Evolutionary conservation across 345 rosid species (phyloP), one percentile per base, ranked within the genome.

Genomic region (Balakata baccata): DNA sequence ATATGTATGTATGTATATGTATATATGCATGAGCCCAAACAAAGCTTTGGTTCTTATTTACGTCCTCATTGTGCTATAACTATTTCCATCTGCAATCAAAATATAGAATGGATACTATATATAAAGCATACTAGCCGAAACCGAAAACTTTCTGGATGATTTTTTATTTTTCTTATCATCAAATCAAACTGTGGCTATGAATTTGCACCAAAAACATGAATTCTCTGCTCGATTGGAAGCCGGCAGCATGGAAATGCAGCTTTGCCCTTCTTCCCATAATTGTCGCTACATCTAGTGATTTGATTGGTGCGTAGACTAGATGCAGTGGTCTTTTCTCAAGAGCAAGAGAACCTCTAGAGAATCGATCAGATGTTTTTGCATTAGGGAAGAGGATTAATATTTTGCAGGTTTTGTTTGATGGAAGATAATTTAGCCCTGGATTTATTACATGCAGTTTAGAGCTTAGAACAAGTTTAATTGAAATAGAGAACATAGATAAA

Each of bases 241-340:
- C 81, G 86, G 81, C 98, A 93, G 80, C 87, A 84, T 1, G 97
- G 97, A 71, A 97, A 90, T 5, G 85, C 68, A 18, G 87, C 89
- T 81, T 80, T 87, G 10, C 89, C 88, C 86, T 86, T 86, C 74
- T 83, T 87, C 75, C 90, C 86, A 45, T 84, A 88, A 77, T 69
- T 82, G 20, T 88, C 87, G 56, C 84, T 86, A 89, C 98, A 93
- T 64, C 76, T 83, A 0, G 89, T 76, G 98, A 95, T 86, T 84
- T 95, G 84, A 95, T 95, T 84, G 99, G 99, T 47, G 92, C 92
- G 75, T 98, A 95, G 80, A 86, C 99, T 39, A 84, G 98, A 85
- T 88, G 93, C 82, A 71, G 91, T 0, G 78, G 98, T 74, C 89
- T 95, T 71, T 92, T 95, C 76, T 89, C 90, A 71, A 88, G 89